Conservation (phyloP, 2,329 filamentous ascomycete species). For the Westerdykella sp. region DNA sequence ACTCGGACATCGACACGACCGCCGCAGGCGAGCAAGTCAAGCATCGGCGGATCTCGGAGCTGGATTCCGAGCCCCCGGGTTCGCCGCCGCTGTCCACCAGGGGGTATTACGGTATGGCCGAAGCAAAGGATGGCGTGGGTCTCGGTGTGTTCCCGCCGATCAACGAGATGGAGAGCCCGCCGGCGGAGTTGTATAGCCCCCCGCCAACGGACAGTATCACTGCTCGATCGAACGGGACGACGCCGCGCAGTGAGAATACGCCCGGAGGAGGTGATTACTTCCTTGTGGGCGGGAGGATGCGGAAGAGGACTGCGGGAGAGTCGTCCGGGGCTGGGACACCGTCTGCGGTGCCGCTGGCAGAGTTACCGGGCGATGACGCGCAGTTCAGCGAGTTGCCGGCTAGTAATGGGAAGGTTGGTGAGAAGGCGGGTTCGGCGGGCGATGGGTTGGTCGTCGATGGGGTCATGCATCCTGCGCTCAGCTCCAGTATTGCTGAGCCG, state of each 20-base stretch:
- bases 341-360: constrained; percentile 11
- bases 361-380: constrained; percentile 28
- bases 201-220: constrained; percentile 8
- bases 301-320: constrained; percentile 18
- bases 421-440: no score
- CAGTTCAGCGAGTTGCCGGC: constrained; percentile 9
- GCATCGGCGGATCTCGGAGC: constrained; percentile 27
- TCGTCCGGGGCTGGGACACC: constrained; percentile 22
- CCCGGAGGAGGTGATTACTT: constrained; percentile 22
- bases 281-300: constrained; percentile 9
- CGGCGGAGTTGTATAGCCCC: constrained; percentile 28
- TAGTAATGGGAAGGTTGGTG: no score
- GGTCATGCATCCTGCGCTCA: no score
- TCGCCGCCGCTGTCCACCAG: constrained; percentile 20
- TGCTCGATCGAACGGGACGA: neutral
- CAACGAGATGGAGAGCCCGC: constrained; percentile 31
- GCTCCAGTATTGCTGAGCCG: no score
- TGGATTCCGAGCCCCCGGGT: constrained; percentile 25
- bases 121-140: constrained; percentile 13
- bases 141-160: constrained; percentile 21
- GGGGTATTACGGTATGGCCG: constrained; percentile 14
- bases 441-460: no score
- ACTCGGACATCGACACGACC: constrained; percentile 24
- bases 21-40: constrained; percentile 26
- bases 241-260: constrained; percentile 6